Evolutionary conservation across 768 basidiomycete species (phyloP).

Genomic region (Psilocybe sp.): DNA sequence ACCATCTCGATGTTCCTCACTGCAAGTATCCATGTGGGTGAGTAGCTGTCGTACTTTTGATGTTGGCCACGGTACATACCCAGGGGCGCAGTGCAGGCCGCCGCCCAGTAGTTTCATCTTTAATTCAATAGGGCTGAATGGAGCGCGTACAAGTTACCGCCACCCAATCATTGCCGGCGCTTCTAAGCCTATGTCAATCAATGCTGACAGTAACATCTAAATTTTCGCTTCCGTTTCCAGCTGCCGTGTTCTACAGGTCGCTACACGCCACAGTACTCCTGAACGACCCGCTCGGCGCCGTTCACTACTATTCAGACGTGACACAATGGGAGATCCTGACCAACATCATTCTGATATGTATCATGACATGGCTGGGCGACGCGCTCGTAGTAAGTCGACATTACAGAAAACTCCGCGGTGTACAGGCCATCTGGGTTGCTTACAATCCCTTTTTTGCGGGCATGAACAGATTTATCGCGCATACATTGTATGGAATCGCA

Average conservation of each 20-base stretch:
- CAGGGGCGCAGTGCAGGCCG: too few relatives aligned
- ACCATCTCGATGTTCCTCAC: constrained; percentile 21
- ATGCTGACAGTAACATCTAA: background rate
- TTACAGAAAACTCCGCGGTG: background rate
- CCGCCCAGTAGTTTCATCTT: too few relatives aligned
- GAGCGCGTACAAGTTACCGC: too few relatives aligned
- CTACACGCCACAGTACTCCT: constrained; percentile 14
- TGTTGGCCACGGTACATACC: too few relatives aligned
- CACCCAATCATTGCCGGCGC: too few relatives aligned
- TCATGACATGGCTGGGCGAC: constrained; percentile 25
- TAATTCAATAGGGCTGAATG: too few relatives aligned
- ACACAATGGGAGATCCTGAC: constrained; percentile 19
- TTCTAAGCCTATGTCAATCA: background rate
- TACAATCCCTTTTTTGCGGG: background rate
- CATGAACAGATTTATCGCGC: constrained; percentile 22
- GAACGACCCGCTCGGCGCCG: constrained; percentile 8
- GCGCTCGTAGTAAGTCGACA: constrained; percentile 9
- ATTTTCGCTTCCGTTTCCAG: background rate
- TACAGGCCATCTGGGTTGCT: background rate
- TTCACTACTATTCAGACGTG: constrained; percentile 16
- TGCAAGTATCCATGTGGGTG: constrained; percentile 23
- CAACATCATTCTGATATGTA: constrained; percentile 14
- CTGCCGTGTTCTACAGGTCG: constrained; percentile 16
- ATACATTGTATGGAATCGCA: constrained; percentile 22
- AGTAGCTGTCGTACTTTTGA: background rate